Base-by-base conservation (phyloP, 1,139 yeast genomes). In the Candida pseudoviswanathii region DNA sequence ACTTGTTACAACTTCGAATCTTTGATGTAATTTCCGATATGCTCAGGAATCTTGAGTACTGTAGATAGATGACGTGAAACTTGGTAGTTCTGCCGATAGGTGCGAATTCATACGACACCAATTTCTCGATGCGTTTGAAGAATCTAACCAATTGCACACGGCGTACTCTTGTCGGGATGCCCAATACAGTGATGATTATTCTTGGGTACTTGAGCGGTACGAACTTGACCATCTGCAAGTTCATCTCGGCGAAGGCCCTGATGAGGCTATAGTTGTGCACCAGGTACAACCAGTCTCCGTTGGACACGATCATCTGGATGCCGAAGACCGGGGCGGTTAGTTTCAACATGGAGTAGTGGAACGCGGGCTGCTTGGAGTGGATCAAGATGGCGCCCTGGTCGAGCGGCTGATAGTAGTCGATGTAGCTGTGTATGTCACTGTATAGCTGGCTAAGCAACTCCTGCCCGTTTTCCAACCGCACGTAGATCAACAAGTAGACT, bases 31-130 rank as follows among this genome's bases (percentile, higher is more conserved):
- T 36, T 11, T 38, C 29, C 10, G 43, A 22, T 2, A 25, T 16
- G 27, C 29, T 40, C 48, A 45, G 48, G 32, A 47, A 51, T 25
- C 53, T 40, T 2, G 53, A 44, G 37, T 51, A 53, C 29, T 53
- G 54, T 41, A 53, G 42, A n/a, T 47, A 32, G 6, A 53, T 42
- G 1, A 53, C 54, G 45, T 53, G 53, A 36, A 36, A 53, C 26
- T 37, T 46, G 29, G 51, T 49, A 21, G 5, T 8, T 21, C 25
- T 26, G 2, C 52, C 49, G 11, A 36, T 31, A 6, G 55, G 51
- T 24, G 53, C 53, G 41, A 52, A 52, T 26, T 27, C 37, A 30
- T 36, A 51, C 1, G 54, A 51, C 27, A 51, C 37, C 22, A 53
- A 42, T n/a, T 49, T 40, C 11, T 51, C 54, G 25, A 49, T 39